Conservation (phyloP, 1,284 basidiomycete species). For the Termitomyces sp. region DNA sequence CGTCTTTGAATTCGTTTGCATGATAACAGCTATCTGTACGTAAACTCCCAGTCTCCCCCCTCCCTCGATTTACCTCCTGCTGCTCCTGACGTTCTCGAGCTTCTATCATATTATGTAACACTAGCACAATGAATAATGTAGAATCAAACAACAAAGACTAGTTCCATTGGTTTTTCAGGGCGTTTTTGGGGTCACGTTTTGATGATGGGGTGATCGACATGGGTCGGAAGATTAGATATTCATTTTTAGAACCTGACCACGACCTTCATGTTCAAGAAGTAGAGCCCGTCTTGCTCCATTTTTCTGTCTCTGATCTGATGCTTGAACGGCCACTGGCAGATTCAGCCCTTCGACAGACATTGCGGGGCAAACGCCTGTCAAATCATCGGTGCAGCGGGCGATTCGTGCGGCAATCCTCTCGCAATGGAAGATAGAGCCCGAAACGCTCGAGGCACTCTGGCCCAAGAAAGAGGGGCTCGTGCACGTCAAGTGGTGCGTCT, state of each 20-base stretch:
- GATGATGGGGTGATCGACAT: background rate
- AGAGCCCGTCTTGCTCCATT: constrained; percentile 15
- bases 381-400: constrained; percentile 89
- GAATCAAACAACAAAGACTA: constrained; percentile 19
- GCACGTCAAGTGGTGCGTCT: constrained; percentile 88
- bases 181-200: constrained; percentile 10
- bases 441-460: constrained; percentile 89
- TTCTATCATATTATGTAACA: constrained; percentile 34
- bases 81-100: constrained; percentile 20
- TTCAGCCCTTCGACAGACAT: constrained; percentile 87
- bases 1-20: constrained; percentile 6
- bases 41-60: constrained; percentile 23
- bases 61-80: constrained; percentile 21
- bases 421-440: constrained; percentile 81
- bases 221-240: too few relatives aligned
- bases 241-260: background rate
- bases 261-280: constrained; percentile 61
- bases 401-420: constrained; percentile 79
- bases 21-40: constrained; percentile 19
- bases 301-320: constrained; percentile 15
- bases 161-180: constrained; percentile 6
- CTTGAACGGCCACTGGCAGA: constrained; percentile 37
- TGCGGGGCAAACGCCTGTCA: constrained; percentile 89
- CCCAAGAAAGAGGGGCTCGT: constrained; percentile 96
- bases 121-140: constrained; percentile 34